These are phyloP conservation scores for Cercospora zeina DNA, from an alignment of 2,329 filamentous ascomycete genomes.

Conservation along the genomic window DNA sequence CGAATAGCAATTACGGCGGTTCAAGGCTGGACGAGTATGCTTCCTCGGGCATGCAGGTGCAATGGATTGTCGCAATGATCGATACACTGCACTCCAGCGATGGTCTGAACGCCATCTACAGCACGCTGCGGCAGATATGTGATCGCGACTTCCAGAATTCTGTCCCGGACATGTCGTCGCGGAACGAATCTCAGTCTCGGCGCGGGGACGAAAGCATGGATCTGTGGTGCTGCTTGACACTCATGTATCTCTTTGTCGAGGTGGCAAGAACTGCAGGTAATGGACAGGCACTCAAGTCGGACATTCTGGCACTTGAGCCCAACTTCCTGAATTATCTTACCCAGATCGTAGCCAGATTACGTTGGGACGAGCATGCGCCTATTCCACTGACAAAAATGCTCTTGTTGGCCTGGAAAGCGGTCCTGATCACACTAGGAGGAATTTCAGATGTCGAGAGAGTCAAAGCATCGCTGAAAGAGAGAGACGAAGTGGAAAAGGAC, in stretches of 20 bases:
- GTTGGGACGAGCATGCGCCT: slow-evolving; percentile 61
- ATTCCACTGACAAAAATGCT: slow-evolving; percentile 58
- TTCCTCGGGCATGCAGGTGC: slow-evolving; percentile 46
- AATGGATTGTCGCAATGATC: slow-evolving; percentile 49
- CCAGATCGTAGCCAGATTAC: slow-evolving; percentile 53
- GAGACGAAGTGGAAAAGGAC: slow-evolving; percentile 54
- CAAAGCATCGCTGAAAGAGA: slow-evolving; percentile 69
- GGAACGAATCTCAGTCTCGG: slow-evolving; percentile 34
- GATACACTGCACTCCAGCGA: slow-evolving; percentile 45
- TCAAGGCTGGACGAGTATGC: slow-evolving; percentile 39
- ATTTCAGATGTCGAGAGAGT: slow-evolving; percentile 69
- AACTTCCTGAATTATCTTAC: slow-evolving; percentile 71
- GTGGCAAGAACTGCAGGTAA: slow-evolving; percentile 42
- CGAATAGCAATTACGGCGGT: slow-evolving; percentile 30
- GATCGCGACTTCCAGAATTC: slow-evolving; percentile 35
- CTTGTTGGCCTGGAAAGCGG: slow-evolving; percentile 86
- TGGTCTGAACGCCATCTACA: slow-evolving; percentile 46
- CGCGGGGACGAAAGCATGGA: slow-evolving; percentile 42
- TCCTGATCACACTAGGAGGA: slow-evolving; percentile 82
- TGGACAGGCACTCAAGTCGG: slow-evolving; percentile 34
- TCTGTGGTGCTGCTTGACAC: slow-evolving; percentile 53
- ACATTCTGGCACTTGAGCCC: slow-evolving; percentile 50
- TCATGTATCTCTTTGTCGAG: slow-evolving; percentile 54
- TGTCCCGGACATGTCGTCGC: slow-evolving; percentile 26
- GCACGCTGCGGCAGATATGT: slow-evolving; percentile 40